Evolutionary conservation across 768 basidiomycete species (phyloP).

Genomic region (Gyrodon lividus): DNA sequence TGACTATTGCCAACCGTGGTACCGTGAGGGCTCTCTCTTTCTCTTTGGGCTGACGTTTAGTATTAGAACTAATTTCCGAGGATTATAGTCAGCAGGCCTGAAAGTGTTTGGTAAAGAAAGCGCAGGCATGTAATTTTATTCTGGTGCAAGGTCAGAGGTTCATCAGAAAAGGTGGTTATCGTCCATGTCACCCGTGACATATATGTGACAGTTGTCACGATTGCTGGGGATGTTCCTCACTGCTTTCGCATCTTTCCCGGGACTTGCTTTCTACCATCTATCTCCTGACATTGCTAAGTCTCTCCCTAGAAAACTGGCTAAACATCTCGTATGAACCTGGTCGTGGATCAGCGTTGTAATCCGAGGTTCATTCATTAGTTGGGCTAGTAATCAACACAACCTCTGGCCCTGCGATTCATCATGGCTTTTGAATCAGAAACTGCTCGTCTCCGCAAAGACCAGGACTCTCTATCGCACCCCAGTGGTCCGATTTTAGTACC

Average conservation of each 20-base stretch:
- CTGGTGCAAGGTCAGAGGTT: neutral
- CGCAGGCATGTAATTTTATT: neutral
- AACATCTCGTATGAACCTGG: constrained; percentile 19
- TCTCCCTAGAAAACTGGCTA: neutral
- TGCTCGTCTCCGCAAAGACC: constrained; percentile 28
- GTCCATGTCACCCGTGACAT: constrained; percentile 26
- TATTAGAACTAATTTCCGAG: neutral
- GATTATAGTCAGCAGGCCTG: neutral
- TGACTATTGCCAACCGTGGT: too few species aligned
- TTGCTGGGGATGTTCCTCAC: constrained; percentile 11
- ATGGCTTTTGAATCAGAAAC: constrained; percentile 34
- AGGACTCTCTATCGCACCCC: constrained; percentile 4
- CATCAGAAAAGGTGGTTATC: constrained; percentile 16
- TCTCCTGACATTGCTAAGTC: constrained; percentile 2
- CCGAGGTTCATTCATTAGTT: constrained; percentile 10
- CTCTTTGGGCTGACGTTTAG: neutral
- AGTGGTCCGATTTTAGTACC: constrained; percentile 36
- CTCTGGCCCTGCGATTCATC: constrained; percentile 7
- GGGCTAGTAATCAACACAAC: constrained; percentile 4
- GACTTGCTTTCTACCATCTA: neutral
- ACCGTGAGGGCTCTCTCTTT: too few species aligned
- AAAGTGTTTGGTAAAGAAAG: neutral
- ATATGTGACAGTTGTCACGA: constrained; percentile 10
- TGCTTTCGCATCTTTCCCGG: constrained; percentile 4
- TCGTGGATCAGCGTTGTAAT: constrained; percentile 10